Conservation (phyloP, 305 asterid genomes). For the Rubia tinctorum region DNA sequence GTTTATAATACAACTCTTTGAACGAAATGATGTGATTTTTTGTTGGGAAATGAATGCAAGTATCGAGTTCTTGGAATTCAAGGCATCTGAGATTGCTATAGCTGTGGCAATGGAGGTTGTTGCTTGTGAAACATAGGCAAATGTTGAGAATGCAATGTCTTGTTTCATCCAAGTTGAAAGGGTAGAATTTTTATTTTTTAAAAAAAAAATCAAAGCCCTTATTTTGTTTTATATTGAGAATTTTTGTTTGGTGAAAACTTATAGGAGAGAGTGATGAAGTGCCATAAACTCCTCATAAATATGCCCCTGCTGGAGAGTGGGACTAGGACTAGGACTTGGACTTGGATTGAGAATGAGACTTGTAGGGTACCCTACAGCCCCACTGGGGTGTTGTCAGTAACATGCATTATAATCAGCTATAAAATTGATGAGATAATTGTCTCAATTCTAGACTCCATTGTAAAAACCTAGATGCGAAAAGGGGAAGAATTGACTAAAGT, state of each 20-base stretch:
- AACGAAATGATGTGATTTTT: constrained; percentile 17
- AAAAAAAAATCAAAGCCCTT: constrained; percentile 2
- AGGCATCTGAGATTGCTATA: constrained; percentile 74
- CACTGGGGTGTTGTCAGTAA: constrained; percentile 57
- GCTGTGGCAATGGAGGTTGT: constrained; percentile 62
- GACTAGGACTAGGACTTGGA: constrained; percentile 18
- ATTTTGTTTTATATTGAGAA: neutral
- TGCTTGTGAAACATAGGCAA: constrained; percentile 35
- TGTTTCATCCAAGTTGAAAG: constrained; percentile 45
- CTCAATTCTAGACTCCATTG: constrained; percentile 41
- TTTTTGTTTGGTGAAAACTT: constrained; percentile 7
- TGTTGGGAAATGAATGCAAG: constrained; percentile 59
- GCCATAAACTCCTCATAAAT: constrained; percentile 50
- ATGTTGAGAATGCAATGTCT: constrained; percentile 48
- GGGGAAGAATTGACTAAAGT: constrained; percentile 47
- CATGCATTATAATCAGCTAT: constrained; percentile 36
- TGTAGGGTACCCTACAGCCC: constrained; percentile 38
- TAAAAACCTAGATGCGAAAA: constrained; percentile 38
- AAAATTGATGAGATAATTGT: constrained; percentile 45
- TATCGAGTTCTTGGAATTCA: constrained; percentile 82
- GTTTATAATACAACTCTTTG: neutral
- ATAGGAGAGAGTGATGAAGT: constrained; percentile 63
- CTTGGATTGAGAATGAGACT: neutral
- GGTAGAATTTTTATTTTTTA: constrained; percentile 42
- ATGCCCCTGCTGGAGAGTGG: constrained; percentile 34